Evolutionary conservation across 768 basidiomycete species (phyloP), one percentile per base, ranked within the genome.

Genomic region (Collybiopsis confluens): DNA sequence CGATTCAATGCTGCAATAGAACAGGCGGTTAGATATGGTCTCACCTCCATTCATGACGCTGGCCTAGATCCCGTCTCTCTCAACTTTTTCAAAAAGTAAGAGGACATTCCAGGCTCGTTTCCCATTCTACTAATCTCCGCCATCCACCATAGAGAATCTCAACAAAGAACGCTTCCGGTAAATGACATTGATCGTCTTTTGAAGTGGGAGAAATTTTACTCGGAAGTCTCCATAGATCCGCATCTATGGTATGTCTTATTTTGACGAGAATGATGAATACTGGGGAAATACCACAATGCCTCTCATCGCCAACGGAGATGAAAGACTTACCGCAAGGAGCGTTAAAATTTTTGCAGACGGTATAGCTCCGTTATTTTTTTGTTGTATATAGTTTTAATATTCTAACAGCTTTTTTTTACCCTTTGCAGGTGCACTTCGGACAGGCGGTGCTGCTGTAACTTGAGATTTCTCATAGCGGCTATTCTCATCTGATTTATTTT

Each of bases 21-120:
- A 37, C 83, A 92, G 62, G 90, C 86, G 9, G 74, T 91, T 44
- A 70, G 79, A 2, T 69, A 76, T 50, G 94, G 94, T 4, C 65
- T 97, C 54, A 93, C 92, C 0, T 81, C 86, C 1, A 81, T 97
- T 36, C 92, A 95, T 63, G 94, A 97, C 65, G 94, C 94, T 11
- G 87, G 84, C 15, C 73, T 90, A 41, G 72, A 80, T 54, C 84
- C 86, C 18, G 68, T 67, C 11, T 88, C 87, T n/a, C 72, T 92
- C 41, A 76, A 76, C 1, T 90, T 95, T 64, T 92, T 89, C 71
- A 77, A 76, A 61, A 74, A 76, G 89, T 92, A 56, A 56, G 54
- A 57, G 20, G 35, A 24, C 36, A 42, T 37, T 15, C 15, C n/a
- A 26, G 41, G 52, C 38, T 41, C 45, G 45, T 47, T 35, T 26